A percentile compares a stretch with the other conserved stretches of the same genome.
These are phyloP conservation scores for Casaregolazyma lundiana DNA, from an alignment of 1,139 yeast species.

Conservation along the genomic window DNA sequence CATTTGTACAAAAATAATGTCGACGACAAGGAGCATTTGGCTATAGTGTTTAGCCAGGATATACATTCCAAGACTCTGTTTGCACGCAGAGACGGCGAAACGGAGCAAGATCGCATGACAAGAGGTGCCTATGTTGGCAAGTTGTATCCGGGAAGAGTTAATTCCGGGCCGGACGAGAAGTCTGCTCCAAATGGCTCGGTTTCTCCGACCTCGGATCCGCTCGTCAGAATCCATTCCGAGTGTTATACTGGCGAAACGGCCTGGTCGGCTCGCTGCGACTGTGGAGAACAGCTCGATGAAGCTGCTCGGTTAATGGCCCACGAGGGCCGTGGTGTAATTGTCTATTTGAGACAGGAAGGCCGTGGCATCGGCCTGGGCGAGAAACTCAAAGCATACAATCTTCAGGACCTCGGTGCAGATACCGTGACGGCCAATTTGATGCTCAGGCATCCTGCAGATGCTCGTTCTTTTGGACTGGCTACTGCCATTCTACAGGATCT, in stretches of 20 bases:
- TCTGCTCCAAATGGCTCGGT: not conserved
- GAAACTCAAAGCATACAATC: constrained; percentile 90
- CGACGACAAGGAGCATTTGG: constrained; percentile 92
- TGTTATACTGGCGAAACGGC: constrained; percentile 99
- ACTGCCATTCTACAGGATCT: constrained; percentile 87
- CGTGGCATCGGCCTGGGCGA: constrained; percentile 97
- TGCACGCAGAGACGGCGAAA: constrained; percentile 57
- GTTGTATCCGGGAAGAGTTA: constrained; percentile 72
- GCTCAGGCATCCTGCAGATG: constrained; percentile 95
- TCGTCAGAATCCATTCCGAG: constrained; percentile 89
- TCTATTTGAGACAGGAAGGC: constrained; percentile 95
- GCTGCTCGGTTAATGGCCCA: constrained; percentile 91
- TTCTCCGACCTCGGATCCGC: constrained; percentile 46
- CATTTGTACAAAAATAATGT: constrained; percentile 82
- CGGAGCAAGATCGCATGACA: constrained; percentile 92
- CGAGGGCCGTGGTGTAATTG: constrained; percentile 87
- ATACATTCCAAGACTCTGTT: constrained; percentile 74
- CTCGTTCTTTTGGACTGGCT: constrained; percentile 85
- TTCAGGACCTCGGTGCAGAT: constrained; percentile 97
- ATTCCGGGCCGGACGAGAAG: constrained; percentile 13
- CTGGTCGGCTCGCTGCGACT: constrained; percentile 98
- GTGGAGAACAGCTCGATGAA: constrained; percentile 98
- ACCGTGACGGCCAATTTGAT: constrained; percentile 94
- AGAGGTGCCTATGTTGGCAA: constrained; percentile 94
- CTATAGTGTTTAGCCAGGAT: constrained; percentile 93